Percentiles rank a stretch among this genome's conserved stretches.
These are phyloP conservation scores for Phytophthora foliorum DNA, from an alignment of 352 stramenopile genomes.

Conservation along the genomic window DNA sequence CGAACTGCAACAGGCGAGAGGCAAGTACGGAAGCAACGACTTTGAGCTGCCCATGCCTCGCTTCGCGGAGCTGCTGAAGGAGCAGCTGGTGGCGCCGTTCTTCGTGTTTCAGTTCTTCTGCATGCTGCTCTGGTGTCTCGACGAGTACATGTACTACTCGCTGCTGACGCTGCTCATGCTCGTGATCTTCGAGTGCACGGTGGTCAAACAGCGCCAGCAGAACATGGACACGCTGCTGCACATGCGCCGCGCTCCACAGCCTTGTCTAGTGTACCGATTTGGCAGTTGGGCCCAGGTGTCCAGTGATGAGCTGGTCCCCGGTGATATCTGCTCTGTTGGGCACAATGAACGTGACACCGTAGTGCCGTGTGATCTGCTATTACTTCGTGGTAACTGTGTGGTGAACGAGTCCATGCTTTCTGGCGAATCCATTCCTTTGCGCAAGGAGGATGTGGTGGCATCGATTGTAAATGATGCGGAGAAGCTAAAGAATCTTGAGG, in stretches of 20 bases:
- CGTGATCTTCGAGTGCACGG: slow-evolving; percentile 98
- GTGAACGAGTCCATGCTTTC: slow-evolving; percentile 99
- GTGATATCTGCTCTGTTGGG: slow-evolving; percentile 95
- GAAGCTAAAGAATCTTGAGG: slow-evolving; percentile 70
- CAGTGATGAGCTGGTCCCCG: slow-evolving; percentile 91
- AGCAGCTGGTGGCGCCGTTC: slow-evolving; percentile 98
- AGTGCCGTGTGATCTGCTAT: slow-evolving; percentile 96
- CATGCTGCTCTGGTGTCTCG: slow-evolving; percentile 98
- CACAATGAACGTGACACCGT: slow-evolving; percentile 74
- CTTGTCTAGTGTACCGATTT: slow-evolving; percentile 92
- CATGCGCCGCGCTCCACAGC: slow-evolving; percentile 90
- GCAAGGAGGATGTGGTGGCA: slow-evolving; percentile 93
- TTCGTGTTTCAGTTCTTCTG: slow-evolving; percentile 99
- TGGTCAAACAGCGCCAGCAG: slow-evolving; percentile 96
- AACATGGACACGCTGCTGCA: slow-evolving; percentile 95
- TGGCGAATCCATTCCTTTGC: slow-evolving; percentile 97
- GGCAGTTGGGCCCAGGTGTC: slow-evolving; percentile 84
- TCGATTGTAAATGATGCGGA: slow-evolving; percentile 81
- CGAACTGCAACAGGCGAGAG: slow-evolving; percentile 51
- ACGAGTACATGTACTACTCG: slow-evolving; percentile 99
- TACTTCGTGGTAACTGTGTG: slow-evolving; percentile 96
- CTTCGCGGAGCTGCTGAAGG: slow-evolving; percentile 96
- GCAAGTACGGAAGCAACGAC: slow-evolving; percentile 90
- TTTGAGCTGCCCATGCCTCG: slow-evolving; percentile 95
- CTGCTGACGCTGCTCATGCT: slow-evolving; percentile 99